A percentile compares a stretch with the other conserved stretches of the same genome.
These are phyloP conservation scores for Crataegus laevigata DNA, from an alignment of 306 rosid genomes.

Conservation along the genomic window DNA sequence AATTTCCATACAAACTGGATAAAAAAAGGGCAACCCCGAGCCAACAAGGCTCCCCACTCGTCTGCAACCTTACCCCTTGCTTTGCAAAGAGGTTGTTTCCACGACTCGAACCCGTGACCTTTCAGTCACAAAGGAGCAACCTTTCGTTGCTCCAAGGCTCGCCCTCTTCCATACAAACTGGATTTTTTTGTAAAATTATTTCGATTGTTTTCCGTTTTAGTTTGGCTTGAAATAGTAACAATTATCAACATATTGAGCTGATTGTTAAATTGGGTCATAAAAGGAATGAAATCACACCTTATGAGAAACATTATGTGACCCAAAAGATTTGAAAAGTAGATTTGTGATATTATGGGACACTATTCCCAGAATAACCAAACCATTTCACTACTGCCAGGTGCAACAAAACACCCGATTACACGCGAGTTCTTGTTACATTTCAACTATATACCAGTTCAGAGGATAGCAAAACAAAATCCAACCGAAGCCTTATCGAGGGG, in stretches of 20 bases:
- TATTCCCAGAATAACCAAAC: not conserved
- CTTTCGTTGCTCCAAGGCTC: too few species aligned
- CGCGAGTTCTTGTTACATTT: not conserved
- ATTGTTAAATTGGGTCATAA: not conserved
- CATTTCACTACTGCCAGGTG: not conserved
- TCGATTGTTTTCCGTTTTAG: not conserved
- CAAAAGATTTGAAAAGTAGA: not conserved
- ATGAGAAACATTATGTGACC: not conserved
- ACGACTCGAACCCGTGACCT: too few species aligned
- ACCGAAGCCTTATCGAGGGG: too few species aligned
- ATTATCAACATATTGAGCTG: not conserved
- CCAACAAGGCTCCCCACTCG: too few species aligned
- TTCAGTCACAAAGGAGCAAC: too few species aligned
- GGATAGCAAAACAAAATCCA: not conserved
- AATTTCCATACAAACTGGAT: not conserved
- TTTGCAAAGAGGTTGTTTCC: too few species aligned
- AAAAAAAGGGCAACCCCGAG: too few species aligned
- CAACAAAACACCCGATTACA: not conserved
- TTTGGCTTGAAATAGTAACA: not conserved
- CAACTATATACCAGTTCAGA: not conserved
- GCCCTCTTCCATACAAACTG: not conserved
- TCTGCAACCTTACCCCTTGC: too few species aligned
- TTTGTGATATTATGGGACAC: not conserved
- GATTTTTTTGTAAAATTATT: not conserved
- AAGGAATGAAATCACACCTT: not conserved